Evolutionary conservation across 1,284 basidiomycete genomes (phyloP).

Genomic region (Puccinia polysora): DNA sequence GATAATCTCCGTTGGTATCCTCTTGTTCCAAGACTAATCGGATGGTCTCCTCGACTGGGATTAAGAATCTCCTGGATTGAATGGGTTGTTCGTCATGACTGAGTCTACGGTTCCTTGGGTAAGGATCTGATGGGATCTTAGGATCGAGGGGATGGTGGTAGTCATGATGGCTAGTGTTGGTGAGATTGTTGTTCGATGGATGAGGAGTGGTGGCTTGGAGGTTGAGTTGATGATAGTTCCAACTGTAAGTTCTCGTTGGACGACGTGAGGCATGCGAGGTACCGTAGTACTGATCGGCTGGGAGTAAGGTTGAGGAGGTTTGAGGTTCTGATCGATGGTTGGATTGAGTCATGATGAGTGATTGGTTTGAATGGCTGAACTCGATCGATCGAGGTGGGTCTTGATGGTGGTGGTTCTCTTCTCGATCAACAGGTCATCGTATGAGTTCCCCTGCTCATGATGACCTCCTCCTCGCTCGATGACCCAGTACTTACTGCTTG

Average conservation of each 20-base stretch:
- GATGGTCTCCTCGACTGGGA: slow-evolving; percentile 99
- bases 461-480: no score
- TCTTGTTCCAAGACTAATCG: slow-evolving; percentile 93
- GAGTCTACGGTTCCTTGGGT: slow-evolving; percentile 48
- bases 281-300: slow-evolving; percentile 21
- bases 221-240: not conserved
- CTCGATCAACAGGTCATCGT: no score
- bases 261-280: slow-evolving; percentile 14
- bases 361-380: no score
- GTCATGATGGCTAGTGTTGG: slow-evolving; percentile 48
- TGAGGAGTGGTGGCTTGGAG: not conserved
- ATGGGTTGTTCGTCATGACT: slow-evolving; percentile 56
- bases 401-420: no score
- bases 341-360: not conserved
- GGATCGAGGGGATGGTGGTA: slow-evolving; percentile 49
- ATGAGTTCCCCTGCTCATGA: no score
- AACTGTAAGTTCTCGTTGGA: slow-evolving; percentile 19
- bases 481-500: no score
- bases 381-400: no score
- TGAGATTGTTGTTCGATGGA: not conserved
- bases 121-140: not conserved
- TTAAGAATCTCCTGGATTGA: slow-evolving; percentile 72
- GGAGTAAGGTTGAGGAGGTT: slow-evolving; percentile 3
- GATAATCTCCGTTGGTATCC: slow-evolving; percentile 91
- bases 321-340: not conserved